Evolutionary conservation across 129 eudicot species (phyloP).

Genomic region (Ambrosia trifida): DNA sequence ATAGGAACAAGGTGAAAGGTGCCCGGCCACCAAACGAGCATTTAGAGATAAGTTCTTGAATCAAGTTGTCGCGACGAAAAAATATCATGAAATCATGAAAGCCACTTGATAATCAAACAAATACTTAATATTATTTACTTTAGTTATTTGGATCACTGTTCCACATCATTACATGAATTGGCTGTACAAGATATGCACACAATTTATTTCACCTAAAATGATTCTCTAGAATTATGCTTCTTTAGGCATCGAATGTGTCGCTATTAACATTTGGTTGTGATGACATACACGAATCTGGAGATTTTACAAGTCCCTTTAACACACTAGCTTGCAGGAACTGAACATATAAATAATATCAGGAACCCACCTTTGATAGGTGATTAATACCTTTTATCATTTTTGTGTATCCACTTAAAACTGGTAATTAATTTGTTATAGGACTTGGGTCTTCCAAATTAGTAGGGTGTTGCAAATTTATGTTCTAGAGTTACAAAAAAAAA

Average conservation of each 20-base stretch:
- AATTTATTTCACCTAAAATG: conserved; percentile 15
- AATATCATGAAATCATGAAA: conserved; percentile 28
- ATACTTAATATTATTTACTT: conserved; percentile 19
- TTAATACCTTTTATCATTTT: conserved; percentile 10
- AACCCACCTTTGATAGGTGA: neutral
- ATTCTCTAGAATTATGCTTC: conserved; percentile 29
- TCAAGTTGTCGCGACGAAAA: conserved; percentile 13
- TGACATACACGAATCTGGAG: conserved; percentile 24
- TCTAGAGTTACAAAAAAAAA: neutral
- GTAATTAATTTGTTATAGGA: neutral
- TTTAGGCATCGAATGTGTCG: conserved; percentile 26
- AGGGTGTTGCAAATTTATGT: neutral
- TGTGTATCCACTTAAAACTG: neutral
- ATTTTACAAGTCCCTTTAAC: conserved; percentile 2
- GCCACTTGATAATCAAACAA: conserved; percentile 18
- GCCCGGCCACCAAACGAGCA: conserved; percentile 25
- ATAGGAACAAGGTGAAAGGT: conserved; percentile 24
- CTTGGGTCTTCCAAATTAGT: no score
- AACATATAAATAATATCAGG: conserved; percentile 10
- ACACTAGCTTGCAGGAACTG: conserved; percentile 13
- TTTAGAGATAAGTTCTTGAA: conserved; percentile 12
- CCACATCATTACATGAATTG: neutral
- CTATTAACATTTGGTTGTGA: conserved; percentile 24
- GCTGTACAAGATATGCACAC: conserved; percentile 2
- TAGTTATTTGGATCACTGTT: conserved; percentile 12